These are phyloP conservation scores for Dillenia suffruticosa DNA, from an alignment of 164 flowering plant genomes.

Conservation along the genomic window DNA sequence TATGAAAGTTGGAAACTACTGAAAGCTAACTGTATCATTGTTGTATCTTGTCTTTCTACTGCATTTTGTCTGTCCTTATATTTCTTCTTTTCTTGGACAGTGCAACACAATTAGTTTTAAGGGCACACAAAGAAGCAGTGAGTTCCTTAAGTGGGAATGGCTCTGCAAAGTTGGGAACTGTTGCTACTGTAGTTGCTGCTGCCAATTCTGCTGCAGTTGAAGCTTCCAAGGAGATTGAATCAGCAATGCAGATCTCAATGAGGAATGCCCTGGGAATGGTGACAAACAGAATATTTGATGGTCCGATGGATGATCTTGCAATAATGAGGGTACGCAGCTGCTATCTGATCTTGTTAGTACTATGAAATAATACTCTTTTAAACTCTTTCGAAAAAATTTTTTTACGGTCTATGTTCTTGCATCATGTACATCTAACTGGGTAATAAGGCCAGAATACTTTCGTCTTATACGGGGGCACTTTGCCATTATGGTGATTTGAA, in stretches of 20 bases:
- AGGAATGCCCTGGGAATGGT: slow-evolving; percentile 75
- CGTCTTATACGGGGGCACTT: too few species aligned
- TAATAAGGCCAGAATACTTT: too few species aligned
- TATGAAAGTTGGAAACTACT: too few species aligned
- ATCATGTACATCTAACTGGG: too few species aligned
- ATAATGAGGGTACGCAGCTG: slow-evolving; percentile 73
- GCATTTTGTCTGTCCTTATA: too few species aligned
- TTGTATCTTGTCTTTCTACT: too few species aligned
- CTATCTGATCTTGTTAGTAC: neutral
- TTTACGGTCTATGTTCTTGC: too few species aligned
- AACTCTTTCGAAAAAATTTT: too few species aligned
- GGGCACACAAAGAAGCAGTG: slow-evolving; percentile 94
- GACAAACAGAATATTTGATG: slow-evolving; percentile 50
- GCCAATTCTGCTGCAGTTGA: slow-evolving; percentile 91
- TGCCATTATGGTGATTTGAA: too few species aligned
- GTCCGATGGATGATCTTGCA: slow-evolving; percentile 83
- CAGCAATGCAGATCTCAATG: slow-evolving; percentile 87
- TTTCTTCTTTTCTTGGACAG: slow-evolving; percentile 23
- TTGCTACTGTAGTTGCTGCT: slow-evolving; percentile 93
- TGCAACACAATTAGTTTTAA: slow-evolving; percentile 87
- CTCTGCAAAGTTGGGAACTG: slow-evolving; percentile 79
- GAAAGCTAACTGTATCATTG: too few species aligned
- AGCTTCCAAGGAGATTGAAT: slow-evolving; percentile 92
- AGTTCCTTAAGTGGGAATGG: slow-evolving; percentile 91
- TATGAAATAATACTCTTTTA: too few species aligned